A percentile compares a stretch with the other conserved stretches of the same genome.
phyloP scores from a whole-genome alignment of 441 rosid species.

The Rhodomyrtus psidioides region DNA sequence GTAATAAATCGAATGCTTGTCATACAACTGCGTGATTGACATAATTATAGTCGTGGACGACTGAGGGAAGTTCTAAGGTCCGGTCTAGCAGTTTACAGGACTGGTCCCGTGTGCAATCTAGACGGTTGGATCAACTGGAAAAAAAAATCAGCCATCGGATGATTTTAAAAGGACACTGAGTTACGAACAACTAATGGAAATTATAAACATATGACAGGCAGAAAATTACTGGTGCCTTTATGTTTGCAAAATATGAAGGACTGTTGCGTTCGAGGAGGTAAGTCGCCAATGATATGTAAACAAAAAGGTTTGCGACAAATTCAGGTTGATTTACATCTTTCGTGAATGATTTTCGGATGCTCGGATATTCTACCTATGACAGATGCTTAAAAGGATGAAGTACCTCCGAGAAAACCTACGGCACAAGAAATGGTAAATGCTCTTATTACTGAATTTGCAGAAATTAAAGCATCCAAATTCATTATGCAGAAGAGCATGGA shows the following conservation, averaged over 20 bases:
- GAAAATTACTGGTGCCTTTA: too few species aligned
- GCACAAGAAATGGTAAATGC: too few species aligned
- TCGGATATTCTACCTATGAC: not conserved
- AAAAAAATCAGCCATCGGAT: not conserved
- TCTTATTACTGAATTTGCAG: too few species aligned
- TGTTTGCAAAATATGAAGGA: not conserved
- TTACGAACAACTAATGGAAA: too few species aligned
- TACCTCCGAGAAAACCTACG: too few species aligned
- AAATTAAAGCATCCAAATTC: too few species aligned
- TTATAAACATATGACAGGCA: too few species aligned
- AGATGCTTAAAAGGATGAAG: too few species aligned
- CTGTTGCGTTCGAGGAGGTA: not conserved
- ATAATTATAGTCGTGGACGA: not conserved
- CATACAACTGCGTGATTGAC: not conserved
- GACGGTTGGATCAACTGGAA: not conserved
- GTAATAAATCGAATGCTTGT: not conserved
- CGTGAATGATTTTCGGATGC: not conserved
- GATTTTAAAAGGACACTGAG: not conserved
- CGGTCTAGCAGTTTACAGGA: too few species aligned
- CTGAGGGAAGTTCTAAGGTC: not conserved
- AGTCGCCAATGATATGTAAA: not conserved
- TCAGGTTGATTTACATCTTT: not conserved
- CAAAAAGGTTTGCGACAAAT: too few species aligned
- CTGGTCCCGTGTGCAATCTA: not conserved
- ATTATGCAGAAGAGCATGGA: too few species aligned